These are phyloP conservation scores for Thraustochytrium sp. DNA, from an alignment of 352 stramenopile species.

Conservation along the genomic window DNA sequence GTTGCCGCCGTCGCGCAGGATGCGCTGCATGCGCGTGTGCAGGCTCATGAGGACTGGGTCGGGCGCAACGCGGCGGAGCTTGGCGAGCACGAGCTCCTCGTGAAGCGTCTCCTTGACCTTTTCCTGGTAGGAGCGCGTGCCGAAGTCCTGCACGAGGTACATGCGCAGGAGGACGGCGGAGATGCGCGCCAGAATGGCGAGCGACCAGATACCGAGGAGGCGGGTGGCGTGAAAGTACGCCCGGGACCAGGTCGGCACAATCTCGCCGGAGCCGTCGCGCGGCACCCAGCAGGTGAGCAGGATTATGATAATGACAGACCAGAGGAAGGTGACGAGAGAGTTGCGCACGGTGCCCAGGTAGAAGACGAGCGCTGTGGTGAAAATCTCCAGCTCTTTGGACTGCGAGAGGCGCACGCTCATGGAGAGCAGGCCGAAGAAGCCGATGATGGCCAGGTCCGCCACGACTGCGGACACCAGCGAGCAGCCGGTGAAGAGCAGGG, in stretches of 20 bases:
- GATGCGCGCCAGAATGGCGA: neutral
- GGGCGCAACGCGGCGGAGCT: neutral
- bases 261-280: neutral
- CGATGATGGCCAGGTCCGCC: neutral
- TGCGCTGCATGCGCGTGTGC: neutral
- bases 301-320: neutral
- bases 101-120: neutral
- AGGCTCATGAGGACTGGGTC: neutral
- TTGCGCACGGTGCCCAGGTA: neutral
- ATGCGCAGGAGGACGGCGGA: neutral
- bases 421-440: neutral
- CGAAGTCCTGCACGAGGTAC: slow-evolving; percentile 16
- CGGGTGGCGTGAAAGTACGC: neutral
- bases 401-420: neutral
- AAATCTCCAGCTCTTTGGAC: slow-evolving; percentile 6
- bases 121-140: slow-evolving; percentile 24
- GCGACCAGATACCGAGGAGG: neutral
- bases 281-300: neutral
- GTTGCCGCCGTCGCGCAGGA: neutral
- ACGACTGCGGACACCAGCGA: neutral
- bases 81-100: neutral
- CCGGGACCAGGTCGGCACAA: neutral
- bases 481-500: neutral
- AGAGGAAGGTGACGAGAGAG: neutral
- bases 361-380: neutral